Evolutionary conservation across 768 basidiomycete genomes (phyloP).

Genomic region (Obba rivulosa): DNA sequence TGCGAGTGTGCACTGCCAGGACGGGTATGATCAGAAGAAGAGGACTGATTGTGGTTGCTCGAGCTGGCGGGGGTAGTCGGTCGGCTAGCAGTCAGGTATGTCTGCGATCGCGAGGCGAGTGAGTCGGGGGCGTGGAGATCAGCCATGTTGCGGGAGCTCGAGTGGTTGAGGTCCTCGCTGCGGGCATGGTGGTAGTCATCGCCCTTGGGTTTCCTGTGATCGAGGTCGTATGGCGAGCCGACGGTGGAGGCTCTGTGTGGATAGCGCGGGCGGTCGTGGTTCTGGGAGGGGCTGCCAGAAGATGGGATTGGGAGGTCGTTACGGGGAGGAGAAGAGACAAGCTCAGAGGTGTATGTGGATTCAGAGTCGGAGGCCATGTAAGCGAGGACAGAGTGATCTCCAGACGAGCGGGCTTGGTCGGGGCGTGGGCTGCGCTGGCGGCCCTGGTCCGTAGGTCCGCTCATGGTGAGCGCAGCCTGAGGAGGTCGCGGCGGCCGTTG

Average conservation of each 20-base stretch:
- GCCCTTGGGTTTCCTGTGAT: conserved; percentile 39
- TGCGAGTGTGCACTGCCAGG: conserved; percentile 32
- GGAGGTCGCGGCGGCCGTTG: conserved; percentile 10
- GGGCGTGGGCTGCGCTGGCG: conserved; percentile 9
- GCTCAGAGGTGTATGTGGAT: conserved; percentile 14
- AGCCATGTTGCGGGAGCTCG: conserved; percentile 19
- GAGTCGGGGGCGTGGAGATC: conserved; percentile 21
- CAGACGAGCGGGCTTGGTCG: neutral
- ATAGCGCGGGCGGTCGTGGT: conserved; percentile 45
- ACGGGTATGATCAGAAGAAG: conserved; percentile 49
- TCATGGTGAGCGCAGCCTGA: conserved; percentile 10
- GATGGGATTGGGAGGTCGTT: conserved; percentile 11
- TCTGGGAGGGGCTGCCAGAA: conserved; percentile 11
- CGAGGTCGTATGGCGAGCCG: conserved; percentile 46
- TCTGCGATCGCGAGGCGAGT: conserved; percentile 18
- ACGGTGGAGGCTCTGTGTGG: conserved; percentile 66
- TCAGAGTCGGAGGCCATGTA: conserved; percentile 24
- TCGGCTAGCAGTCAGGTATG: conserved; percentile 51
- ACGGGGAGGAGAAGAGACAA: conserved; percentile 9
- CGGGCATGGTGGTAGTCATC: conserved; percentile 44
- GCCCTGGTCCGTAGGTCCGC: conserved; percentile 16
- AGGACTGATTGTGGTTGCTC: conserved; percentile 40
- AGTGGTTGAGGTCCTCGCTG: conserved; percentile 71
- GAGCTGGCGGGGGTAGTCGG: conserved; percentile 55
- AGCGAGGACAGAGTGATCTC: conserved; percentile 23